phyloP scores from a whole-genome alignment of 768 basidiomycete genomes.

The Pleurotus tuoliensis region DNA sequence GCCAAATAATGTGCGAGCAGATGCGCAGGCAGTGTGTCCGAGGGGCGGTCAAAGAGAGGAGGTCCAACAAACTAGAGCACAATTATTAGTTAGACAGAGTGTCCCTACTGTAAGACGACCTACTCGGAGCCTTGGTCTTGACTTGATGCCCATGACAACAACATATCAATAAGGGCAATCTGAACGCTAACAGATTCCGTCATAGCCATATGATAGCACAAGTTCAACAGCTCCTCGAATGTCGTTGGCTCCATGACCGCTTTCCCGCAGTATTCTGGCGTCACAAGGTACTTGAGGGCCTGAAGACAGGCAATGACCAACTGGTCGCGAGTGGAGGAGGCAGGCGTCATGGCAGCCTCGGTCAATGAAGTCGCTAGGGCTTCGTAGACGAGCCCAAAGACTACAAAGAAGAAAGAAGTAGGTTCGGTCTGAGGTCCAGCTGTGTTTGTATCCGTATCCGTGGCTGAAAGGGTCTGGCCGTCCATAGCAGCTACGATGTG shows the following conservation, averaged over 20 bases:
- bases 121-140: slow-evolving; percentile 21
- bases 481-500: slow-evolving; percentile 79
- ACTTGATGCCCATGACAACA: slow-evolving; percentile 52
- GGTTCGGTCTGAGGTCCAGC: slow-evolving; percentile 52
- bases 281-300: slow-evolving; percentile 74
- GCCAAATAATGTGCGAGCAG: slow-evolving; percentile 75
- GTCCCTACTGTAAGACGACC: slow-evolving; percentile 14
- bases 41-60: slow-evolving; percentile 39
- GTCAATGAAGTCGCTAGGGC: slow-evolving; percentile 66
- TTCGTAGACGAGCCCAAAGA: slow-evolving; percentile 95
- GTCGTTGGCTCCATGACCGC: slow-evolving; percentile 77
- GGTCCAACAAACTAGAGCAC: slow-evolving; percentile 25
- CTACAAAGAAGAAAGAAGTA: slow-evolving; percentile 76
- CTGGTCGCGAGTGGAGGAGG: slow-evolving; percentile 36
- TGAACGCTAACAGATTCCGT: slow-evolving; percentile 76
- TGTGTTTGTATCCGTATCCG: slow-evolving; percentile 17
- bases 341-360: slow-evolving; percentile 41
- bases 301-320: slow-evolving; percentile 63
- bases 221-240: slow-evolving; percentile 85
- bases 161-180: slow-evolving; percentile 64
- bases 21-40: slow-evolving; percentile 75
- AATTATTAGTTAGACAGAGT: not conserved
- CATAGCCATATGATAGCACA: slow-evolving; percentile 89
- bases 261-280: slow-evolving; percentile 75
- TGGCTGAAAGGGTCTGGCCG: slow-evolving; percentile 45